phyloP scores from a whole-genome alignment of 768 basidiomycete genomes.

The Tephrocybe rancida region DNA sequence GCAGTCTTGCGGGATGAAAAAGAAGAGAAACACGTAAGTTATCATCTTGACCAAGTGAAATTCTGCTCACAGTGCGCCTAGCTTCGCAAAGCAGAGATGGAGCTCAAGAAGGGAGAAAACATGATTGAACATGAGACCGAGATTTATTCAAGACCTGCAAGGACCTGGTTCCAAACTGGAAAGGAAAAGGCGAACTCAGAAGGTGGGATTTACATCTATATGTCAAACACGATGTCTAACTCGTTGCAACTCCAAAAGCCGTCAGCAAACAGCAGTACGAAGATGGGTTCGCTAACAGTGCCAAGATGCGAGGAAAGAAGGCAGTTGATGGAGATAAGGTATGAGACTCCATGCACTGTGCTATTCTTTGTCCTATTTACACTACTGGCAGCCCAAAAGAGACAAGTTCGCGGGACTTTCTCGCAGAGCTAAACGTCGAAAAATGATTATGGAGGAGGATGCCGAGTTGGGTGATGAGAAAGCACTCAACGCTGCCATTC shows the following conservation, averaged over 20 bases:
- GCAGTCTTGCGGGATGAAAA: constrained; percentile 89
- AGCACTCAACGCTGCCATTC: constrained; percentile 73
- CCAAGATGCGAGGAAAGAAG: constrained; percentile 43
- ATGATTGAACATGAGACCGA: constrained; percentile 92
- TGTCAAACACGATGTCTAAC: constrained; percentile 7
- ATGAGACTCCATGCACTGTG: constrained; percentile 7
- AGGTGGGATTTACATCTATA: constrained; percentile 48
- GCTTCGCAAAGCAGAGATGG: constrained; percentile 94
- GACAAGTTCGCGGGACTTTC: constrained; percentile 83
- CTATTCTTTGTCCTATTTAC: constrained; percentile 5
- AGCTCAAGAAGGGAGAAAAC: constrained; percentile 92
- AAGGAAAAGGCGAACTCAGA: constrained; percentile 82
- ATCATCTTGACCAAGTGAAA: constrained; percentile 6
- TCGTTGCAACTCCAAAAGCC: constrained; percentile 48
- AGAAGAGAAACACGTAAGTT: constrained; percentile 85
- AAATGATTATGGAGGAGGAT: constrained; percentile 83
- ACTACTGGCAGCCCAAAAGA: constrained; percentile 59
- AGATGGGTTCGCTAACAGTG: constrained; percentile 41
- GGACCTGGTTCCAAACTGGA: constrained; percentile 97
- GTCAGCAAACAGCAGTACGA: constrained; percentile 79
- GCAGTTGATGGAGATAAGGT: constrained; percentile 43
- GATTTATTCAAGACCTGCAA: constrained; percentile 89
- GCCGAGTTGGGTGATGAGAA: constrained; percentile 57
- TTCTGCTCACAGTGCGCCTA: constrained; percentile 30
- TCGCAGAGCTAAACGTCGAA: constrained; percentile 85